Conservation (phyloP, 2,329 filamentous ascomycete genomes). For the Camillea tinctor region DNA sequence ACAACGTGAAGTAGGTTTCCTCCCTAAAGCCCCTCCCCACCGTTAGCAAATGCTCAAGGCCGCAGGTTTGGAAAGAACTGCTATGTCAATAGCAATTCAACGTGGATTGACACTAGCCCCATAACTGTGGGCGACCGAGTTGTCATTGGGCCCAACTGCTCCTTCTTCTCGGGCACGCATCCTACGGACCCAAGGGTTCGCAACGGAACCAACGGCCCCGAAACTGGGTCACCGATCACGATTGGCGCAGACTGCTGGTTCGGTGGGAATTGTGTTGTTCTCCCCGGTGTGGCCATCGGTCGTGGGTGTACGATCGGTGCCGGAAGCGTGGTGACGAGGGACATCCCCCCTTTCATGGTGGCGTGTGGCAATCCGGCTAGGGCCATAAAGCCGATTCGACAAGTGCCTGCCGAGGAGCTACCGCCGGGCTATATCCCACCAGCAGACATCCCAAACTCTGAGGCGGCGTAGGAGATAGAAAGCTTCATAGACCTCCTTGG, state of each 20-base stretch:
- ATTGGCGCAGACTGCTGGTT: slow-evolving; percentile 83
- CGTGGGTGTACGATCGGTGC: slow-evolving; percentile 73
- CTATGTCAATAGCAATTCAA: slow-evolving; percentile 73
- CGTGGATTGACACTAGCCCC: slow-evolving; percentile 72
- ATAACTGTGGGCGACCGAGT: slow-evolving; percentile 76
- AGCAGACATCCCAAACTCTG: slow-evolving; percentile 19
- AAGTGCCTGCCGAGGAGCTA: slow-evolving; percentile 17
- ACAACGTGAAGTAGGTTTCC: slow-evolving; percentile 57
- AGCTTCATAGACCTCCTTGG: slow-evolving; percentile 72
- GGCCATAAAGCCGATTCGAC: slow-evolving; percentile 42
- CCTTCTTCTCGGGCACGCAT: slow-evolving; percentile 72
- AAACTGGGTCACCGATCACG: slow-evolving; percentile 68
- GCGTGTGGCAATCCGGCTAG: slow-evolving; percentile 68
- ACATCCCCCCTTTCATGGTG: slow-evolving; percentile 62
- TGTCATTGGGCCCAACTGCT: slow-evolving; percentile 75
- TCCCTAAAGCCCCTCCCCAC: neutral
- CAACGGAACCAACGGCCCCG: slow-evolving; percentile 73
- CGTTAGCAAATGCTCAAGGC: slow-evolving; percentile 10
- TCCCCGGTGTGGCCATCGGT: slow-evolving; percentile 78
- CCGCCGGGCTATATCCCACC: slow-evolving; percentile 22
- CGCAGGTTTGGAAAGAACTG: slow-evolving; percentile 63
- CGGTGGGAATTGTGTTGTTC: slow-evolving; percentile 67
- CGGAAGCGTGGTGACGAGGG: slow-evolving; percentile 79
- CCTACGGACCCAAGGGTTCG: slow-evolving; percentile 73
- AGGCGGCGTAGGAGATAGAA: slow-evolving; percentile 2